phyloP scores from a whole-genome alignment of 352 stramenopile species.

The Thalassiosira allenii region DNA sequence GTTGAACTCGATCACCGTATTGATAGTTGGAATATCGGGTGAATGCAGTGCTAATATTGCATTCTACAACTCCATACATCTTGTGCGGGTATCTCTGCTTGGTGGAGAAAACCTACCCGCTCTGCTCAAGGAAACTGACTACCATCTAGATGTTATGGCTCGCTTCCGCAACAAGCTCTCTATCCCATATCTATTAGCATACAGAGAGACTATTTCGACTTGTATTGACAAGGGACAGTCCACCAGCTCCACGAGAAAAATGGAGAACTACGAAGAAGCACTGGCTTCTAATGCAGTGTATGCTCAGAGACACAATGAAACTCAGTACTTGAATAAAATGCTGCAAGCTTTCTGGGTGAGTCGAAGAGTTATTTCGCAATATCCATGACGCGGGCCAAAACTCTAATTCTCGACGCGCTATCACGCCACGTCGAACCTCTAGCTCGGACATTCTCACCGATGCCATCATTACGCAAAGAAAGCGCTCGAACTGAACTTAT shows the following conservation, averaged over 20 bases:
- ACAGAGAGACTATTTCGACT: slow-evolving; percentile 7
- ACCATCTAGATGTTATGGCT: not conserved
- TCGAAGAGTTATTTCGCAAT: too few relatives aligned
- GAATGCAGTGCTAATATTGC: not conserved
- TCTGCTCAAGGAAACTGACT: not conserved
- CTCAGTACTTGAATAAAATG: slow-evolving; percentile 6
- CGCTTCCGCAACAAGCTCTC: not conserved
- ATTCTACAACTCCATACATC: not conserved
- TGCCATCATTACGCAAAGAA: slow-evolving; percentile 28
- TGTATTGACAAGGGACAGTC: slow-evolving; percentile 11
- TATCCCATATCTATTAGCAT: not conserved
- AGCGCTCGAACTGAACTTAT: not conserved
- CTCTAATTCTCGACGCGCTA: too few relatives aligned
- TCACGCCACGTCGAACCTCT: too few relatives aligned
- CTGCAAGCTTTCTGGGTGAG: slow-evolving; percentile 8
- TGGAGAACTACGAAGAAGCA: too few relatives aligned
- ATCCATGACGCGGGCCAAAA: too few relatives aligned
- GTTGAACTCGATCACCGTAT: not conserved
- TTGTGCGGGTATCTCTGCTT: not conserved
- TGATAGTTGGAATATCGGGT: not conserved
- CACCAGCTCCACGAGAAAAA: too few relatives aligned
- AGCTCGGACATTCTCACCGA: slow-evolving; percentile 13
- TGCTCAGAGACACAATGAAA: too few relatives aligned
- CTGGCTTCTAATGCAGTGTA: too few relatives aligned
- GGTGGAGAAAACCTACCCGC: not conserved